These are phyloP conservation scores for Xylaria venustula DNA, from an alignment of 495 filamentous ascomycete genomes.

Conservation along the genomic window DNA sequence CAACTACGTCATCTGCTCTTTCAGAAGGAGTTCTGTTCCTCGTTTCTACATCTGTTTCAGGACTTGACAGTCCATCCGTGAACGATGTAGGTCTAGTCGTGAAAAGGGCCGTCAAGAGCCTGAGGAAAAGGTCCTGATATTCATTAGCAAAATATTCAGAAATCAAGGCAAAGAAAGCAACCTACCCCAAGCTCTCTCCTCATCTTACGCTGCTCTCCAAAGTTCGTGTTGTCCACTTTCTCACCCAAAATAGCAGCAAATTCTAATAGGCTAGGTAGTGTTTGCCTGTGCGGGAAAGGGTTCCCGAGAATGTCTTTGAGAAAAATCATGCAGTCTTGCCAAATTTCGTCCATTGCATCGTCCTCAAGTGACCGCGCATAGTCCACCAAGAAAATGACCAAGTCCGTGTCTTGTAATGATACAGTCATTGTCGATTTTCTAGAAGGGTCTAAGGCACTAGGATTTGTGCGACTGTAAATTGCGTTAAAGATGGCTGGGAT, in stretches of 20 bases:
- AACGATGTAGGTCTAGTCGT: slow-evolving; percentile 77
- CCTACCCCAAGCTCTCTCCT: slow-evolving; percentile 85
- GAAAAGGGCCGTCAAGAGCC: slow-evolving; percentile 86
- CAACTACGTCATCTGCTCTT: slow-evolving; percentile 72
- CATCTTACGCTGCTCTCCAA: slow-evolving; percentile 94
- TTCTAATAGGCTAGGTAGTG: slow-evolving; percentile 80
- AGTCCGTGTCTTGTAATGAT: slow-evolving; percentile 72
- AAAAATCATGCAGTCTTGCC: slow-evolving; percentile 91
- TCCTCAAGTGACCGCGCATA: slow-evolving; percentile 90
- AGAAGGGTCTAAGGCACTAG: slow-evolving; percentile 70
- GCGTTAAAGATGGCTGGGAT: slow-evolving; percentile 97
- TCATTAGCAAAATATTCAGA: slow-evolving; percentile 26
- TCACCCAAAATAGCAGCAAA: slow-evolving; percentile 86
- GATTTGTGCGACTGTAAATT: slow-evolving; percentile 90
- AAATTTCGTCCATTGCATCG: slow-evolving; percentile 99
- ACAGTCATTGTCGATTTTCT: slow-evolving; percentile 86
- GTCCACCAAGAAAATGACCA: slow-evolving; percentile 83
- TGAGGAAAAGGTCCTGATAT: slow-evolving; percentile 77
- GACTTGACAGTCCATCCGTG: slow-evolving; percentile 39
- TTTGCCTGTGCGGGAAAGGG: slow-evolving; percentile 91
- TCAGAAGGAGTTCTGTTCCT: slow-evolving; percentile 23
- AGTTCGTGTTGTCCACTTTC: slow-evolving; percentile 96
- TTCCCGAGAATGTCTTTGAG: slow-evolving; percentile 86
- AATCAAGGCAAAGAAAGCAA: slow-evolving; percentile 14
- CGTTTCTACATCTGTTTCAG: slow-evolving; percentile 19